These are phyloP conservation scores for Gypsophila paniculata DNA, from an alignment of 179 eudicot species.

Conservation along the genomic window DNA sequence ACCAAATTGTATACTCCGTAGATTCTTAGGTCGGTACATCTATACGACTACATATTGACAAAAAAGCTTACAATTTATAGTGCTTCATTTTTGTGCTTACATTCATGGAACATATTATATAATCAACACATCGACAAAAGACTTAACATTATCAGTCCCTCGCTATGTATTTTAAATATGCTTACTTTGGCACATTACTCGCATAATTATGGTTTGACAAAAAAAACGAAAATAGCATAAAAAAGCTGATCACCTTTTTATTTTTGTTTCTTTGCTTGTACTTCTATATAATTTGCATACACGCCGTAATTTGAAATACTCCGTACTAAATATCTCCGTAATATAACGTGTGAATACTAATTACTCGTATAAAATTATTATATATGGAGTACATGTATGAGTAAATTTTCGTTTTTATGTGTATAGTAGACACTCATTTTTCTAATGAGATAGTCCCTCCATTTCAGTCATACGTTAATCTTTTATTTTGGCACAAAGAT, in stretches of 20 bases:
- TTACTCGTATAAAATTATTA: too few relatives aligned
- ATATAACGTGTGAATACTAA: too few relatives aligned
- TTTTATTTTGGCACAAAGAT: too few relatives aligned
- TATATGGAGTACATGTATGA: too few relatives aligned
- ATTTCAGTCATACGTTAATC: too few relatives aligned
- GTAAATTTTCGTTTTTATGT: too few relatives aligned
- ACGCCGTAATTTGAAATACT: too few relatives aligned
- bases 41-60: not conserved
- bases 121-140: not conserved
- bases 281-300: too few relatives aligned
- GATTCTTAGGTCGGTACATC: not conserved
- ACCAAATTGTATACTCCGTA: too few relatives aligned
- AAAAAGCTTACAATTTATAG: not conserved
- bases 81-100: not conserved
- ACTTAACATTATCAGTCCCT: not conserved
- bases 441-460: too few relatives aligned
- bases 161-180: not conserved
- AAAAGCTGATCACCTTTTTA: not conserved
- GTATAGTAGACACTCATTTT: too few relatives aligned
- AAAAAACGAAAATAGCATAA: not conserved
- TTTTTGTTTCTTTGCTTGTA: not conserved
- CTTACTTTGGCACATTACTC: not conserved
- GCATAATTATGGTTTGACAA: not conserved
- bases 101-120: not conserved
- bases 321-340: too few relatives aligned